phyloP scores from a whole-genome alignment of 75 land plant species.

The Cupressus sempervirens region DNA sequence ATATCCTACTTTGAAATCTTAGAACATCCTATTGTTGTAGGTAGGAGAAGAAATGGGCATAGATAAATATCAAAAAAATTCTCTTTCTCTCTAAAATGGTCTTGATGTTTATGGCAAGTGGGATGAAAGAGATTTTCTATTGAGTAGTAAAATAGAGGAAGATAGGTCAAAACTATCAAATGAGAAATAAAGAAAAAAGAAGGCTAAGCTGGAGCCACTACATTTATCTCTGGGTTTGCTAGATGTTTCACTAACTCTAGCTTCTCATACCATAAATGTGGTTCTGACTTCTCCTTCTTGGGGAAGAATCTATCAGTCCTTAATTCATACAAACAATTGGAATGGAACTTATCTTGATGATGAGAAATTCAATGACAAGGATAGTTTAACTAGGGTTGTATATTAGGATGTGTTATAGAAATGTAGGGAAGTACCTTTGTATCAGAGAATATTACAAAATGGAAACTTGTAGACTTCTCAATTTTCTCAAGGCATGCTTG shows the following conservation, averaged over 20 bases:
- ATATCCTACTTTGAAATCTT: not conserved
- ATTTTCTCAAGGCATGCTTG: constrained; percentile 22
- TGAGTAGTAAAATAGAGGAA: not conserved
- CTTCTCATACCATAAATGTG: constrained; percentile 12
- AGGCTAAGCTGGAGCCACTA: constrained; percentile 53
- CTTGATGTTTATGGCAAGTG: not conserved
- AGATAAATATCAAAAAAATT: constrained; percentile 45
- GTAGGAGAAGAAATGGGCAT: constrained; percentile 13
- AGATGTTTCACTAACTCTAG: no score
- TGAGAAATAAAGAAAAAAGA: constrained; percentile 35
- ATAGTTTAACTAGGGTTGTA: constrained; percentile 8
- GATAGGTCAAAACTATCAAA: not conserved
- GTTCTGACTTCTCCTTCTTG: constrained; percentile 30
- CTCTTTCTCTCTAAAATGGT: constrained; percentile 15
- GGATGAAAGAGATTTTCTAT: not conserved
- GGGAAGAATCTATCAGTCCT: constrained; percentile 54
- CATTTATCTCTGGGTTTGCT: constrained; percentile 80
- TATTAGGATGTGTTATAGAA: constrained; percentile 32
- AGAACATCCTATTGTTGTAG: constrained; percentile 6
- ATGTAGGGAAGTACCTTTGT: constrained; percentile 36
- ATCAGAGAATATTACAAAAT: constrained; percentile 36
- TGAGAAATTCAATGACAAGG: constrained; percentile 18
- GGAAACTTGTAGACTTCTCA: constrained; percentile 26
- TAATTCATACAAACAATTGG: constrained; percentile 40
- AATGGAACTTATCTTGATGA: constrained; percentile 45